Evolutionary conservation across 2,329 filamentous ascomycete genomes (phyloP).

Genomic region (Grosmannia clavigera): DNA sequence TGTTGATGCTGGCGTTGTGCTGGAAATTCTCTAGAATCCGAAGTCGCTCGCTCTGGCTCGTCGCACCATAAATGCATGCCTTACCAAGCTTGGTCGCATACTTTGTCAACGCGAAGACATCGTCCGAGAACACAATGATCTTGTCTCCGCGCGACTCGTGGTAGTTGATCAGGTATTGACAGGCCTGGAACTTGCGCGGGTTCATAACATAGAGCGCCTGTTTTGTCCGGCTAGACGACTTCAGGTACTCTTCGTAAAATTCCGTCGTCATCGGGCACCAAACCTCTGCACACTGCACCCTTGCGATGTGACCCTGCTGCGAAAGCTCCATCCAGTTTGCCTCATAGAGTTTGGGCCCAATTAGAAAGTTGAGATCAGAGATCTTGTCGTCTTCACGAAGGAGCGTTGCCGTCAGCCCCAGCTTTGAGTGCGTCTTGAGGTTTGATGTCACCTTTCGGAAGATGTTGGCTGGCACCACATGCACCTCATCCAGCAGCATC

Average conservation of each 20-base stretch:
- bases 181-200: constrained; percentile 90
- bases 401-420: constrained; percentile 86
- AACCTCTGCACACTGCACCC: constrained; percentile 94
- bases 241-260: constrained; percentile 88
- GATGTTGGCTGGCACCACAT: constrained; percentile 93
- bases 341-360: constrained; percentile 94
- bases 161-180: constrained; percentile 96
- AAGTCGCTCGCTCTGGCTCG: constrained; percentile 72
- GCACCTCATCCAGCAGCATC: constrained; percentile 94
- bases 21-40: constrained; percentile 89
- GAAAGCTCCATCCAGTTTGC: constrained; percentile 99
- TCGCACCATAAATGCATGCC: constrained; percentile 84
- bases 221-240: constrained; percentile 16
- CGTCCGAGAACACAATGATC: constrained; percentile 96
- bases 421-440: constrained; percentile 90
- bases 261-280: constrained; percentile 99
- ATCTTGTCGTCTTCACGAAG: constrained; percentile 98
- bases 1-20: constrained; percentile 80
- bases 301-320: constrained; percentile 90
- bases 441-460: constrained; percentile 88
- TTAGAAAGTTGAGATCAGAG: constrained; percentile 90
- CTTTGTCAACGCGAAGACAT: constrained; percentile 79
- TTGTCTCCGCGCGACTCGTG: constrained; percentile 93
- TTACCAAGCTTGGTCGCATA: constrained; percentile 79
- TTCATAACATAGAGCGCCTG: constrained; percentile 84